These are phyloP conservation scores for Entomortierella parvispora DNA, from an alignment of 192 early-diverging fungal species.

Conservation along the genomic window DNA sequence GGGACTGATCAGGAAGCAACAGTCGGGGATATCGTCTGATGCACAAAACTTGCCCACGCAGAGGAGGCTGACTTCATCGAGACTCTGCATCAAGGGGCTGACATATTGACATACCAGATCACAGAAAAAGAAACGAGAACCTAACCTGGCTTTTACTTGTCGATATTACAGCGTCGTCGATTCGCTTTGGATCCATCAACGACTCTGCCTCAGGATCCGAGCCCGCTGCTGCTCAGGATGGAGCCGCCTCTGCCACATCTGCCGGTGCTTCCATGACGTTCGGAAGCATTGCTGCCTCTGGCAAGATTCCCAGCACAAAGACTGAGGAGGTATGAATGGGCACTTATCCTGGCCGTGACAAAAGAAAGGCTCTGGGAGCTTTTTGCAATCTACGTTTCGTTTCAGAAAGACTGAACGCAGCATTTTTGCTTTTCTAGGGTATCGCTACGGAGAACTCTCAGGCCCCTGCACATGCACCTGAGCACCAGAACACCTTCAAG, in stretches of 20 bases:
- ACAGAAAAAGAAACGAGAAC: background rate
- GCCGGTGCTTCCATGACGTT: slow-evolving; percentile 28
- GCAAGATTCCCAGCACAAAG: slow-evolving; percentile 34
- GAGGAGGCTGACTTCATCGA: too few relatives aligned
- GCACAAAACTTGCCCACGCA: too few relatives aligned
- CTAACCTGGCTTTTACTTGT: background rate
- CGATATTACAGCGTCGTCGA: slow-evolving; percentile 21
- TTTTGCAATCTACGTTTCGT: too few relatives aligned
- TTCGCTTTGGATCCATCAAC: slow-evolving; percentile 58
- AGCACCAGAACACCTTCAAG: slow-evolving; percentile 38
- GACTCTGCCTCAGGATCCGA: slow-evolving; percentile 39
- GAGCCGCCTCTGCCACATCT: slow-evolving; percentile 17
- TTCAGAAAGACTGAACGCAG: too few relatives aligned
- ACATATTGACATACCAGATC: too few relatives aligned
- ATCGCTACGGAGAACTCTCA: slow-evolving; percentile 15
- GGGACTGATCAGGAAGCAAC: too few relatives aligned
- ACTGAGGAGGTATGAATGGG: slow-evolving; percentile 17
- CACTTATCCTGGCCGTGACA: background rate
- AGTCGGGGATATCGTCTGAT: too few relatives aligned
- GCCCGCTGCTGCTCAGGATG: slow-evolving; percentile 24
- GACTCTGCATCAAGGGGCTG: too few relatives aligned
- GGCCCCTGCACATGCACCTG: slow-evolving; percentile 12
- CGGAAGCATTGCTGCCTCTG: slow-evolving; percentile 46
- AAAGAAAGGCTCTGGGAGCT: too few relatives aligned
- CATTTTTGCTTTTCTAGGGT: slow-evolving; percentile 3